These are phyloP conservation scores for Mangifera indica DNA, from an alignment of 345 rosid species.

Conservation along the genomic window DNA sequence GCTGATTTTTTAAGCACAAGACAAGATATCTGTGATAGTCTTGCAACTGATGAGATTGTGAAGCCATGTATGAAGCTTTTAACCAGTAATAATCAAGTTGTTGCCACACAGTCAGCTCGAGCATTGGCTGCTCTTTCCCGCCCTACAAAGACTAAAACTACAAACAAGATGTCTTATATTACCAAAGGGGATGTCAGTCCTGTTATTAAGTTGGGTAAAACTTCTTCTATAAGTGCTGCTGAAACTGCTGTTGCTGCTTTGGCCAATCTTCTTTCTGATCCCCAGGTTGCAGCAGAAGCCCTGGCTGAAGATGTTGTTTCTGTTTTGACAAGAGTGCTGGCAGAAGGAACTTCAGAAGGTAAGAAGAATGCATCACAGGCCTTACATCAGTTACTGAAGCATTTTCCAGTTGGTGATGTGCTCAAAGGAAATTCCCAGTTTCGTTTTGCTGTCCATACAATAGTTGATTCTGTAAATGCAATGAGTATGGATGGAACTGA, in stretches of 20 bases:
- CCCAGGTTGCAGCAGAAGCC: constrained; percentile 73
- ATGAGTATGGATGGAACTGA: constrained; percentile 57
- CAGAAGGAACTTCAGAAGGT: constrained; percentile 78
- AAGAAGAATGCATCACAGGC: constrained; percentile 74
- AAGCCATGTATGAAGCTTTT: constrained; percentile 70
- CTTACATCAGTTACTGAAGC: constrained; percentile 67
- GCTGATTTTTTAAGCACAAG: constrained; percentile 76
- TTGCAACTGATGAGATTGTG: constrained; percentile 66
- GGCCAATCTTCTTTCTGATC: constrained; percentile 77
- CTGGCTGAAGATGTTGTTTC: constrained; percentile 79
- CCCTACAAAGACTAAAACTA: constrained; percentile 54
- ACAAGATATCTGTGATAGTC: constrained; percentile 77
- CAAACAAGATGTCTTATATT: constrained; percentile 52
- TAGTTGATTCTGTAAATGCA: constrained; percentile 59
- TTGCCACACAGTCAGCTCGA: constrained; percentile 76
- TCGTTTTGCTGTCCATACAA: constrained; percentile 56
- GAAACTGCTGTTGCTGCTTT: constrained; percentile 80
- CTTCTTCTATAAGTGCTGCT: constrained; percentile 67
- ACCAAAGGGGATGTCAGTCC: constrained; percentile 70
- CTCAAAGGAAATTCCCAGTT: constrained; percentile 65
- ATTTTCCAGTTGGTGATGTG: constrained; percentile 65
- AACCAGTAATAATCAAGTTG: constrained; percentile 60
- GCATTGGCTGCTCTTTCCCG: constrained; percentile 75
- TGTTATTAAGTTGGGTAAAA: constrained; percentile 66
- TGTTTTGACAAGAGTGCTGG: constrained; percentile 75